Evolutionary conservation across 352 stramenopile species (phyloP), one percentile per base, ranked within the genome.

Genomic region (Aphanomyces invadans): DNA sequence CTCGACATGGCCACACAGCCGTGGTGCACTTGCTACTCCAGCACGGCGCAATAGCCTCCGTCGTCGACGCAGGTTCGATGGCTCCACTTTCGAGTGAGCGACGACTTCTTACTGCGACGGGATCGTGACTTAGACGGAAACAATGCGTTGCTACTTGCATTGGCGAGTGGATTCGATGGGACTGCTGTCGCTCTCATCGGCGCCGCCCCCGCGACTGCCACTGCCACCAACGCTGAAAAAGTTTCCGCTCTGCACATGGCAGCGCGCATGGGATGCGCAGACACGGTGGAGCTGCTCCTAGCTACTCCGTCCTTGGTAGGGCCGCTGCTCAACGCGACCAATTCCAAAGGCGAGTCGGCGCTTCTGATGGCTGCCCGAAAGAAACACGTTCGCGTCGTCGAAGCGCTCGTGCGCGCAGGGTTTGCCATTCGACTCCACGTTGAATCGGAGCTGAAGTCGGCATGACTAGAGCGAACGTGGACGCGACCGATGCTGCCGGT

Each of bases 351-450:
- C 19, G 83, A 92, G 65, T 83, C 66, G 17, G 77, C 83, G 21
- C 62, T 92, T 38, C 68, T 89, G n/a, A 73, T 90, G 54, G 79
- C 81, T 25, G 77, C 76, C 64, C 76, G 80, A 2, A 89, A 88
- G 73, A 53, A 74, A 28, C 69, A 83, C 17, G 42, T 29, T 4
- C 23, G 21, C 31, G 29, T 67, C 17, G 19, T 67, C 3, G 46
- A 67, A 15, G n/a, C 31, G 1, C 38, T 67, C 29, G 36, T 67
- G 17, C 1, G 21, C 11, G 38, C 60, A 12, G 60, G 60, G 60
- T 67, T n/a, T 33, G 42, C n/a, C n/a, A n/a, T n/a, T 49, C 21
- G 0, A 0, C n/a, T 19, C n/a, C 17, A 38, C 4, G 19, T 19
- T 12, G 19, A 45, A 15, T n/a, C n/a, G n/a, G n/a, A n/a, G n/a